These are phyloP conservation scores for Eucalyptus pauciflora DNA, from an alignment of 345 rosid species.

Conservation along the genomic window DNA sequence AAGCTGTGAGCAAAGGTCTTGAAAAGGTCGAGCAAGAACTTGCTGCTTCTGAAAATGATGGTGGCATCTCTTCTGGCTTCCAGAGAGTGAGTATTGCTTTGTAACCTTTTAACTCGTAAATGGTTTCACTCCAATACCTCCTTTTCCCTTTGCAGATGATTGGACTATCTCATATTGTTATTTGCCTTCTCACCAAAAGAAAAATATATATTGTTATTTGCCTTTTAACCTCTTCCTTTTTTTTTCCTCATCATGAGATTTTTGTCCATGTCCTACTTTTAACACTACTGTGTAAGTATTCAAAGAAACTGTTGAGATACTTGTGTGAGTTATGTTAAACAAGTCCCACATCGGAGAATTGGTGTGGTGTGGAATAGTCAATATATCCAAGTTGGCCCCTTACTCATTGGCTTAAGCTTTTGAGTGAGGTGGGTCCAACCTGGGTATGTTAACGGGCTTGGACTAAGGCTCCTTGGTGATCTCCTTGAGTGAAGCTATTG, in stretches of 20 bases:
- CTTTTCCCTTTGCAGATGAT: background rate
- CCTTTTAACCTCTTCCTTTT: background rate
- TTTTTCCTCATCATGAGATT: background rate
- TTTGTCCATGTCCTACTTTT: background rate
- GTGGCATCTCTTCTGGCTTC: conserved; percentile 71
- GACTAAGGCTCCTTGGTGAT: background rate
- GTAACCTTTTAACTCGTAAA: background rate
- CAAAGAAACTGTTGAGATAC: background rate
- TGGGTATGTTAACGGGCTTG: background rate
- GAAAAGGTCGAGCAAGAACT: conserved; percentile 94
- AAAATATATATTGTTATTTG: background rate
- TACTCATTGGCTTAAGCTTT: background rate
- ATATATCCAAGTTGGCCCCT: background rate
- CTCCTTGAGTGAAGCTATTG: background rate
- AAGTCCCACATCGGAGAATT: background rate
- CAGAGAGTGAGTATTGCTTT: conserved; percentile 51
- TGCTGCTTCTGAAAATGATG: conserved; percentile 74
- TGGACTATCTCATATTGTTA: background rate
- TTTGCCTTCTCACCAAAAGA: background rate
- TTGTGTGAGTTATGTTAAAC: background rate
- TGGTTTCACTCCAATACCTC: background rate
- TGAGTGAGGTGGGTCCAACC: background rate
- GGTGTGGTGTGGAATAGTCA: background rate
- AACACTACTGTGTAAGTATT: background rate
- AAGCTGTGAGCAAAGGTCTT: conserved; percentile 94